Evolutionary conservation across 2,329 filamentous ascomycete species (phyloP).

Genomic region (Fusarium burgessii): DNA sequence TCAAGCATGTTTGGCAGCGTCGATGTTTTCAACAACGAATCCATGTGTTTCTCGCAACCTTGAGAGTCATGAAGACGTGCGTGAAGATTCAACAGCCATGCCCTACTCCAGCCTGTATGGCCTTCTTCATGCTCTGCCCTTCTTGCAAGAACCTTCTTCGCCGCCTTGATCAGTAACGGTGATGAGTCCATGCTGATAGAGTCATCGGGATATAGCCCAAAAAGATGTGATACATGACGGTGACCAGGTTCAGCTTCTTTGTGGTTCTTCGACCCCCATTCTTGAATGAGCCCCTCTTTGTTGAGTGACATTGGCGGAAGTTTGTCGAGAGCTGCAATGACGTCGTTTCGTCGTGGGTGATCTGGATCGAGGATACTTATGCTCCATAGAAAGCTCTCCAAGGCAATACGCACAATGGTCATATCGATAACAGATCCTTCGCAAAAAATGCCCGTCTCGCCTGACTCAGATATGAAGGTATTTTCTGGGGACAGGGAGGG

Average conservation of each 20-base stretch:
- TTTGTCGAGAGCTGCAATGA: conserved; percentile 2
- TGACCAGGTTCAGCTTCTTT: conserved; percentile 60
- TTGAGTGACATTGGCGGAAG: conserved; percentile 32
- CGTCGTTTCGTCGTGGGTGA: not conserved
- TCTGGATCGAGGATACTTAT: conserved; percentile 21
- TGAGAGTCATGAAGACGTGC: conserved; percentile 53
- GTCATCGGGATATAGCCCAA: conserved; percentile 60
- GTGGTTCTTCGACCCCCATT: conserved; percentile 55
- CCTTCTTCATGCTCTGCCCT: conserved; percentile 54
- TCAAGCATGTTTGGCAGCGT: conserved; percentile 38
- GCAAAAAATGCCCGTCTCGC: conserved; percentile 37
- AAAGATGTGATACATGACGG: conserved; percentile 63
- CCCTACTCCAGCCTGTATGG: conserved; percentile 64
- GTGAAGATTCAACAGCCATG: conserved; percentile 63
- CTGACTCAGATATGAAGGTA: conserved; percentile 28
- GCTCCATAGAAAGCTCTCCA: conserved; percentile 40
- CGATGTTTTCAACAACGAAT: conserved; percentile 31
- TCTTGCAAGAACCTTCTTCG: conserved; percentile 46
- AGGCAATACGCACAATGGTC: conserved; percentile 34
- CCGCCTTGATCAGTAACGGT: conserved; percentile 44
- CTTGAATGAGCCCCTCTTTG: conserved; percentile 50
- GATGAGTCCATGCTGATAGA: conserved; percentile 34
- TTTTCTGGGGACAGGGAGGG: conserved; percentile 47
- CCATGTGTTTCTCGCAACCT: conserved; percentile 30
- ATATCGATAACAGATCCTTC: conserved; percentile 46